A percentile compares a stretch with the other conserved stretches of the same genome.
These are phyloP conservation scores for Lepraria neglecta DNA, from an alignment of 495 filamentous ascomycete species.

Conservation along the genomic window DNA sequence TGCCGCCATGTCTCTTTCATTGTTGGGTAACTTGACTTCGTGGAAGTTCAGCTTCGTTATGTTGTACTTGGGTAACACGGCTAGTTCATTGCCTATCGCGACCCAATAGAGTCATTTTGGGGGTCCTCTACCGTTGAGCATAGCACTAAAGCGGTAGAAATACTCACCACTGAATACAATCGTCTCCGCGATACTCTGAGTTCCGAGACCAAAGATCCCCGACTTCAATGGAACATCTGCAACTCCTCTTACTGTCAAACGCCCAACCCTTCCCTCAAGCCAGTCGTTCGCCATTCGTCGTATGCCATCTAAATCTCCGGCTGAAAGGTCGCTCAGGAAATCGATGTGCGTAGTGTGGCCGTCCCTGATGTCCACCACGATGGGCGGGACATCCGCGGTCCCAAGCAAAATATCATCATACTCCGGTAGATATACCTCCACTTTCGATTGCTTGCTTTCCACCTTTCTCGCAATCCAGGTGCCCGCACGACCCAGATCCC, in stretches of 20 bases:
- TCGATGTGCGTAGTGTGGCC: constrained; percentile 70
- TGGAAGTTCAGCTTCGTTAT: constrained; percentile 69
- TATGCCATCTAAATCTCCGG: constrained; percentile 71
- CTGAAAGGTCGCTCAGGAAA: constrained; percentile 65
- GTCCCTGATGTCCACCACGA: constrained; percentile 68
- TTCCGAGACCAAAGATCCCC: constrained; percentile 69
- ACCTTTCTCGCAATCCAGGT: constrained; percentile 75
- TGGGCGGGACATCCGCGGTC: constrained; percentile 63
- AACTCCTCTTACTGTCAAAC: constrained; percentile 61
- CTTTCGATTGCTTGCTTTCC: constrained; percentile 59
- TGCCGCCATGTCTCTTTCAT: constrained; percentile 61
- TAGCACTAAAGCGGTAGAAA: constrained; percentile 30
- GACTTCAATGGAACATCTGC: constrained; percentile 65
- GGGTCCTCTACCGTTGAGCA: constrained; percentile 43
- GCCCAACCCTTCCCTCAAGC: constrained; percentile 66
- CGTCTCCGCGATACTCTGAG: constrained; percentile 61
- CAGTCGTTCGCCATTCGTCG: constrained; percentile 81
- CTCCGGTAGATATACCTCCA: constrained; percentile 76
- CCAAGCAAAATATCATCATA: constrained; percentile 74
- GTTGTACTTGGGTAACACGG: constrained; percentile 67
- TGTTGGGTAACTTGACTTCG: constrained; percentile 50
- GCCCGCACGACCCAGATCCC: constrained; percentile 67
- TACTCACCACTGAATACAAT: constrained; percentile 74
- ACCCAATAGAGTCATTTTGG: constrained; percentile 12
- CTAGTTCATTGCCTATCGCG: constrained; percentile 55